These are phyloP conservation scores for Cyclotella distinguenda DNA, from an alignment of 108 stramenopile species.

Conservation along the genomic window DNA sequence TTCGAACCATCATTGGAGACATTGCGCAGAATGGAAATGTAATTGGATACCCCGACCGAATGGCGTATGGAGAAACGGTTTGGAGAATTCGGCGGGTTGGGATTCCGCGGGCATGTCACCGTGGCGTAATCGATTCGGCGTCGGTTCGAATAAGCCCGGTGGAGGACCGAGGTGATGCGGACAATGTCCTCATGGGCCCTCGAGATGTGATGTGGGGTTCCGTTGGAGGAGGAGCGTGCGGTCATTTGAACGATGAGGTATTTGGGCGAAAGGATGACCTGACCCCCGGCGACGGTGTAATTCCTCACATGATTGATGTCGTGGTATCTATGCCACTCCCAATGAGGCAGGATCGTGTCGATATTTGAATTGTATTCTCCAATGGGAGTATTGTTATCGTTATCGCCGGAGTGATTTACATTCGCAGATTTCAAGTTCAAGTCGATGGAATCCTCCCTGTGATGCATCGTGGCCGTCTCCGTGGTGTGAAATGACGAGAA, in stretches of 20 bases:
- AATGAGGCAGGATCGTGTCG: neutral
- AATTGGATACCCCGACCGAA: neutral
- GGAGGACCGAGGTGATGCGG: too few species aligned
- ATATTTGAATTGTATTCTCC: neutral
- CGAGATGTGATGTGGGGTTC: neutral
- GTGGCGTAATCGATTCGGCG: neutral
- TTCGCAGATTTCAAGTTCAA: too few species aligned
- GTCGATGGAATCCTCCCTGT: too few species aligned
- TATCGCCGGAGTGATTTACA: neutral
- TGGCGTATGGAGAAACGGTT: neutral
- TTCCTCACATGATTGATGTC: neutral
- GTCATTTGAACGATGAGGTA: slow-evolving; percentile 10
- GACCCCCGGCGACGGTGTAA: neutral
- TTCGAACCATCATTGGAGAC: neutral
- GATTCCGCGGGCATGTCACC: neutral
- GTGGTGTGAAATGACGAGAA: neutral
- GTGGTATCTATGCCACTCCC: slow-evolving; percentile 13
- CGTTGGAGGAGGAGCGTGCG: neutral
- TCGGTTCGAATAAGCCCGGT: too few species aligned
- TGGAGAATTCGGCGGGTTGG: neutral
- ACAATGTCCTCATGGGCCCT: too few species aligned
- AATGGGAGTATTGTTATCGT: neutral
- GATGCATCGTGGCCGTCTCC: too few species aligned
- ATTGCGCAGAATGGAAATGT: slow-evolving; percentile 11
- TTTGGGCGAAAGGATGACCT: neutral